A percentile compares a stretch with the other conserved stretches of the same genome.
Evolutionary conservation across 345 rosid species (phyloP).

Genomic region (Atalantia buxifolia): DNA sequence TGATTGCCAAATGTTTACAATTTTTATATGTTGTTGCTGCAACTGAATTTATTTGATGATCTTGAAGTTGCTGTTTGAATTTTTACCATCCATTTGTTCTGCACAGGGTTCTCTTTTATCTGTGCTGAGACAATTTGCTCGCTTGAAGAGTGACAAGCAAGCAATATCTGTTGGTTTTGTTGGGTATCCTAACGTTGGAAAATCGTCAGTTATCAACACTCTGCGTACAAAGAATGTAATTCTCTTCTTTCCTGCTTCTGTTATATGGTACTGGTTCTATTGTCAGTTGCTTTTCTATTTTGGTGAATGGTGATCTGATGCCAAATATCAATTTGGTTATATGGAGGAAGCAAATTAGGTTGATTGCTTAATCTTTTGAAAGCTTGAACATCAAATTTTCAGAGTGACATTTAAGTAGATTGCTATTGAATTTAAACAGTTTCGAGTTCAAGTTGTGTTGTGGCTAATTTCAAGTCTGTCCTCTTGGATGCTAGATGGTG

Average conservation of each 20-base stretch:
- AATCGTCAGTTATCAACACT: conserved; percentile 94
- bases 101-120: conserved; percentile 88
- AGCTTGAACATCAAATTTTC: not conserved
- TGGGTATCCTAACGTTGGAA: conserved; percentile 97
- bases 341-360: not conserved
- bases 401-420: not conserved
- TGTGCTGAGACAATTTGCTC: conserved; percentile 85
- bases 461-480: not conserved
- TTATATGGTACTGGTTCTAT: not conserved
- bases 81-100: conserved; percentile 2
- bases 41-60: not conserved
- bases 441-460: not conserved
- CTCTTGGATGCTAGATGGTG: not conserved
- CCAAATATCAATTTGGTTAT: not conserved
- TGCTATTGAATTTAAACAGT: not conserved
- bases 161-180: conserved; percentile 93
- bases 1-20: not conserved
- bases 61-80: not conserved
- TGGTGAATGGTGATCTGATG: not conserved
- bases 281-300: not conserved
- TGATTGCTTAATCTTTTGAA: not conserved
- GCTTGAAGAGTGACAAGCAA: conserved; percentile 90
- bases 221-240: conserved; percentile 86
- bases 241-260: not conserved
- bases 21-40: not conserved